Percentiles rank a stretch among this genome's conserved stretches.
phyloP scores from a whole-genome alignment of 768 basidiomycete species.

The Psilocybe azurescens region DNA sequence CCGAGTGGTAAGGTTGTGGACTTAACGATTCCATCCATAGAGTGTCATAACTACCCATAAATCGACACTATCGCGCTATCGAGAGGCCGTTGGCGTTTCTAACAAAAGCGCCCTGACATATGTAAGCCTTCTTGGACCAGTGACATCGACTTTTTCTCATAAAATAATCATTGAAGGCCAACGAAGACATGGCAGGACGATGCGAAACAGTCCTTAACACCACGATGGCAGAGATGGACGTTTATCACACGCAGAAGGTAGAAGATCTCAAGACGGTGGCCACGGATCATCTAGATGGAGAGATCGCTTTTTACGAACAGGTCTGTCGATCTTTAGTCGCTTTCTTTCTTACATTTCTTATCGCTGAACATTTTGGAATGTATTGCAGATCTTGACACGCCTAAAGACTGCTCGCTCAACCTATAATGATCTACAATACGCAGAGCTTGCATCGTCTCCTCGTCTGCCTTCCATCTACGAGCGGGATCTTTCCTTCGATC shows the following conservation, averaged over 20 bases:
- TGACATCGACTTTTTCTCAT: background rate
- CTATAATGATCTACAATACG: slow-evolving; percentile 55
- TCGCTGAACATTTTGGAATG: no score
- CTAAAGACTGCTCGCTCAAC: slow-evolving; percentile 60
- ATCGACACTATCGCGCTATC: slow-evolving; percentile 70
- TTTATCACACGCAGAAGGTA: slow-evolving; percentile 73
- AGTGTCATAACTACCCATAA: slow-evolving; percentile 78
- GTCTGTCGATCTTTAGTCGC: slow-evolving; percentile 31
- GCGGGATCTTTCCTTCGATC: slow-evolving; percentile 54
- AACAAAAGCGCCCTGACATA: slow-evolving; percentile 11
- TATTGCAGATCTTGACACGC: slow-evolving; percentile 56
- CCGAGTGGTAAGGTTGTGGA: background rate
- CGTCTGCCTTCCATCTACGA: slow-evolving; percentile 78
- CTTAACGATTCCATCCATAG: slow-evolving; percentile 34
- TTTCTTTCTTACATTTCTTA: no score
- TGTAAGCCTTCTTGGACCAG: background rate
- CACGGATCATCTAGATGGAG: slow-evolving; percentile 76
- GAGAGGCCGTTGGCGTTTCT: slow-evolving; percentile 46
- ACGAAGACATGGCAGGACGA: slow-evolving; percentile 71
- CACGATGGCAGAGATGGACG: slow-evolving; percentile 89
- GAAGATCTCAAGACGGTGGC: slow-evolving; percentile 69
- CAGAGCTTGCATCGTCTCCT: slow-evolving; percentile 51
- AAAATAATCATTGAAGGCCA: slow-evolving; percentile 41
- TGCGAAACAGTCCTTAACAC: slow-evolving; percentile 90
- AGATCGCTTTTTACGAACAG: slow-evolving; percentile 79